phyloP scores from a whole-genome alignment of 805 yeast species.

The Wickerhamomyces rabaulensis region DNA sequence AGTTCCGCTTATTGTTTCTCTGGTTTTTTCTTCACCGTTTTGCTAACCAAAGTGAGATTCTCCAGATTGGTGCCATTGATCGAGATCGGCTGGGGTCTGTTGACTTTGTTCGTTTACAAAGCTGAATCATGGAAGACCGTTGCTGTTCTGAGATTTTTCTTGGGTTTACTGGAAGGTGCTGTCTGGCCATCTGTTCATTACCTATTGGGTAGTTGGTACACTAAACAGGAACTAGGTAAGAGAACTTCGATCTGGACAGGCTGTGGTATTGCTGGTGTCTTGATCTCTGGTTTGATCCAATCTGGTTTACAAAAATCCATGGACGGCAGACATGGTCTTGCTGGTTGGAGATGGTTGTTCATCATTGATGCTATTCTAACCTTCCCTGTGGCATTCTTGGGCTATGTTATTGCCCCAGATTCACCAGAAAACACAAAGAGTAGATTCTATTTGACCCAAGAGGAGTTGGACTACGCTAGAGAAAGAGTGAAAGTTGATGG shows the following conservation, averaged over 20 bases:
- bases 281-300: slow-evolving; percentile 33
- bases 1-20: slow-evolving; percentile 7
- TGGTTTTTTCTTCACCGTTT: slow-evolving; percentile 4
- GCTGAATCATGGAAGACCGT: slow-evolving; percentile 6
- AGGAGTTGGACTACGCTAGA: slow-evolving; percentile 13
- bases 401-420: slow-evolving; percentile 36
- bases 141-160: slow-evolving; percentile 53
- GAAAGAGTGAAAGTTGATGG: slow-evolving; percentile 13
- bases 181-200: slow-evolving; percentile 55
- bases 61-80: slow-evolving; percentile 5
- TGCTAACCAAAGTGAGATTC: slow-evolving; percentile 4
- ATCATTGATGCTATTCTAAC: slow-evolving; percentile 11
- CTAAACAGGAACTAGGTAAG: slow-evolving; percentile 48
- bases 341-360: slow-evolving; percentile 12
- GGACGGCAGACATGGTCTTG: slow-evolving; percentile 5
- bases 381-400: slow-evolving; percentile 19
- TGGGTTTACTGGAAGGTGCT: slow-evolving; percentile 59
- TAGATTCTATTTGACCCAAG: slow-evolving; percentile 12
- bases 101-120: slow-evolving; percentile 37
- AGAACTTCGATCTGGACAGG: slow-evolving; percentile 47
- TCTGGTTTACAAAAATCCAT: slow-evolving; percentile 6
- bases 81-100: slow-evolving; percentile 30
- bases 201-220: slow-evolving; percentile 51
- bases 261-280: slow-evolving; percentile 6
- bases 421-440: slow-evolving; percentile 22